Conservation (phyloP, 371 early-diverging fungal species). For the Rhizopus arrhizus region DNA sequence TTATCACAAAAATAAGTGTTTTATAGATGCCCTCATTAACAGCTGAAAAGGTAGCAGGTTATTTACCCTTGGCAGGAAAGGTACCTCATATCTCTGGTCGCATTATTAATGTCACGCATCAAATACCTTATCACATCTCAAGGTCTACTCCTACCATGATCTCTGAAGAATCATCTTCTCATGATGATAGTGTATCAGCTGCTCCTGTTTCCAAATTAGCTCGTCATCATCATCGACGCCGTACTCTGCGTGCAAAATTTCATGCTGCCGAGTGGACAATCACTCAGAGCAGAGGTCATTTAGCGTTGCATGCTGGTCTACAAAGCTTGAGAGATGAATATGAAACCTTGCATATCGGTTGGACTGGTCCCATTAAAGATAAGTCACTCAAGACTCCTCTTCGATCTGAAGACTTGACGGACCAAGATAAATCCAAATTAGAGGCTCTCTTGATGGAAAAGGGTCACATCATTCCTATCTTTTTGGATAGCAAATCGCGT, state of each 20-base stretch:
- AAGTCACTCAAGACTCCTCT: slow-evolving; percentile 52
- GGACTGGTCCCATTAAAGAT: slow-evolving; percentile 56
- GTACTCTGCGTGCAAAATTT: slow-evolving; percentile 28
- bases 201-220: slow-evolving; percentile 35
- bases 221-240: slow-evolving; percentile 29
- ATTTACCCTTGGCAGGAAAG: slow-evolving; percentile 29
- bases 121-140: slow-evolving; percentile 33
- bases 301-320: slow-evolving; percentile 74
- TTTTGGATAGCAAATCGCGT: slow-evolving; percentile 69
- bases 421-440: slow-evolving; percentile 41
- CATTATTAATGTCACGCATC: slow-evolving; percentile 42
- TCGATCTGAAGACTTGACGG: slow-evolving; percentile 30
- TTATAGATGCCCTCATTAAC: slow-evolving; percentile 22
- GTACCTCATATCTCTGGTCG: slow-evolving; percentile 34
- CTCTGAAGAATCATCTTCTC: neutral
- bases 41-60: slow-evolving; percentile 32
- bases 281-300: slow-evolving; percentile 63
- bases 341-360: slow-evolving; percentile 68
- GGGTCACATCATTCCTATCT: slow-evolving; percentile 69
- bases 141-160: slow-evolving; percentile 10
- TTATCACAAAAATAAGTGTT: too few relatives aligned
- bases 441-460: slow-evolving; percentile 49
- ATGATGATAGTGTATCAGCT: slow-evolving; percentile 19
- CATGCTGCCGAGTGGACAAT: slow-evolving; percentile 39
- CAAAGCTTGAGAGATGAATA: slow-evolving; percentile 45